Evolutionary conservation across 108 stramenopile species (phyloP), one percentile per base, ranked within the genome.

Genomic region (Skeletonema costatum): DNA sequence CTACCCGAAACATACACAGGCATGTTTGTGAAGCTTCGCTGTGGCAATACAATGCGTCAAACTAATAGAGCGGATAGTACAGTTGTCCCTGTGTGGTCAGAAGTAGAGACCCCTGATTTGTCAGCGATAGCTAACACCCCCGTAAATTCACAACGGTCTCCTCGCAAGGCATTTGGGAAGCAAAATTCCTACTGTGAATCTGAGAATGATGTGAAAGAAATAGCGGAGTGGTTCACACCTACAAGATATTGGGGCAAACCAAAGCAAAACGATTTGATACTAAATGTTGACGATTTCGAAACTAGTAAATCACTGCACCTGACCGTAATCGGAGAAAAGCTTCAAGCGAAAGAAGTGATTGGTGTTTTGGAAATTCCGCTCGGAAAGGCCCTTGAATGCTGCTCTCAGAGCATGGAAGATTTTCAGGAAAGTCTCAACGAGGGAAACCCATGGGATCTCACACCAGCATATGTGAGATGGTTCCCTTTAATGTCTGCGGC

Each of bases 261-360:
- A 32, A 50, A 78, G 73, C 25, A 71, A 60, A 86, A 93, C 48
- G 93, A 93, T 76, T 58, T 93, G 41, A 72, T 82, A 13, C 60
- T 97, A 13, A 78, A 81, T 46, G 87, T 97, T 7, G 92, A 91
- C 39, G 90, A 90, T 39, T 91, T 93, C 44, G 87, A 93, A 76
- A 97, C 93, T 48, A 92, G 89, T 60, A 92, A 92, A 25, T 86
- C 88, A 2, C 70, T 96, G 58, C 81, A 85, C 30, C 81, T 96
- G 9, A 83, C 90, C 16, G 90, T 96, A n/a, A 74, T 95, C 50
- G 92, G 91, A 38, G 90, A 93, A 68, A 33, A 78, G 36, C 38
- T 89, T 58, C 89, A 88, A 44, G 73, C 72, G 14, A 91, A 90
- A 53, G 73, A 87, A 10, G 92, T 92, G 70, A 76, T 97, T 19